Evolutionary conservation across 1,284 basidiomycete species (phyloP).

Genomic region (Cutaneotrichosporon sp.): DNA sequence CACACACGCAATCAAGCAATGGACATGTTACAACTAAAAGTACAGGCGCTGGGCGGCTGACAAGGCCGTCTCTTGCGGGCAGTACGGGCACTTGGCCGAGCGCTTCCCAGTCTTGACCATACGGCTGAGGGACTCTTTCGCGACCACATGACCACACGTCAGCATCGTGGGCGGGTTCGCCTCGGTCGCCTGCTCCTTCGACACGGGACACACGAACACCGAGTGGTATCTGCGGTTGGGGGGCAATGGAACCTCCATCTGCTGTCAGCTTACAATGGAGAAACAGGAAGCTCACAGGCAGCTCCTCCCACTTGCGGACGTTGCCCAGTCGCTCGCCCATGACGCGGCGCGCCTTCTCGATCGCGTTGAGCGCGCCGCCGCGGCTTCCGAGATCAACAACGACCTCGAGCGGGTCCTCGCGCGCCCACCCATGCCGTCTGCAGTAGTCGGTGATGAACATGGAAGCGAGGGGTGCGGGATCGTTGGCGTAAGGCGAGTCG

Average conservation of each 20-base stretch:
- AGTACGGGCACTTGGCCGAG: constrained; percentile 54
- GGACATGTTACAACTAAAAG: constrained; percentile 32
- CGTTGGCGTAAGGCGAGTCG: constrained; percentile 33
- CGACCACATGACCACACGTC: constrained; percentile 89
- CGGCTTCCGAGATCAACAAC: constrained; percentile 83
- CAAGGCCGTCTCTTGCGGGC: constrained; percentile 49
- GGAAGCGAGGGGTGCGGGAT: constrained; percentile 65
- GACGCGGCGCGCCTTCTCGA: constrained; percentile 88
- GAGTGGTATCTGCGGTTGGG: constrained; percentile 89
- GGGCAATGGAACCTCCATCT: constrained; percentile 93
- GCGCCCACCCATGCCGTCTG: constrained; percentile 78
- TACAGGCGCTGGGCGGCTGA: constrained; percentile 47
- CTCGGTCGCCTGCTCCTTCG: constrained; percentile 93
- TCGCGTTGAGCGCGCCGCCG: constrained; percentile 80
- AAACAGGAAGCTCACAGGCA: constrained; percentile 66
- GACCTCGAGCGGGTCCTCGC: constrained; percentile 80
- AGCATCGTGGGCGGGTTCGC: constrained; percentile 98
- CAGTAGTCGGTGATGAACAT: constrained; percentile 89
- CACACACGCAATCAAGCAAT: neutral
- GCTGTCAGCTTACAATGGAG: constrained; percentile 10
- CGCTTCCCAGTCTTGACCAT: constrained; percentile 65
- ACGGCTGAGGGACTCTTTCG: constrained; percentile 82
- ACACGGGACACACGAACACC: constrained; percentile 96
- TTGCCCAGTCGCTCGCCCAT: constrained; percentile 83
- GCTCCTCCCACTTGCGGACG: constrained; percentile 86